Conservation (phyloP, 805 yeast species). For the Ascoidea rubescens region DNA sequence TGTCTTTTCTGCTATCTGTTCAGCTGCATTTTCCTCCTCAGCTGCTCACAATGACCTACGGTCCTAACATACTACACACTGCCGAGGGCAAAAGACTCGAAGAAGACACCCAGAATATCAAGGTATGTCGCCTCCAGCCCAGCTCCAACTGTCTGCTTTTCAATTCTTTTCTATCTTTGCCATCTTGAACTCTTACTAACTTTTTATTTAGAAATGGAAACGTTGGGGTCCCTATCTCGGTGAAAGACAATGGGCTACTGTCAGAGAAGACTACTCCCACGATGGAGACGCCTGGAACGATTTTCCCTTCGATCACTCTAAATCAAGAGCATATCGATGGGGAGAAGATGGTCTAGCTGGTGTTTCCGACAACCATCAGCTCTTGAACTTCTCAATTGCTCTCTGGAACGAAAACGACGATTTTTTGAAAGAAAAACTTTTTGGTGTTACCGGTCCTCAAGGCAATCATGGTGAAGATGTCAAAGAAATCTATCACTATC, state of each 20-base stretch:
- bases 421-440: constrained; percentile 71
- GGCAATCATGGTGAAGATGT: constrained; percentile 97
- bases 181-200: constrained; percentile 1
- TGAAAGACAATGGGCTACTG: constrained; percentile 76
- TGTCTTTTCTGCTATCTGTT: no score
- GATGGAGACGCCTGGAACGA: constrained; percentile 86
- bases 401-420: constrained; percentile 87
- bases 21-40: no score
- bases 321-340: constrained; percentile 79
- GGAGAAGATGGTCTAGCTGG: constrained; percentile 95
- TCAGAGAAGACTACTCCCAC: constrained; percentile 75
- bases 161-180: background rate
- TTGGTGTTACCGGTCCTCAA: constrained; percentile 83
- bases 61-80: no score
- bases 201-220: constrained; percentile 43
- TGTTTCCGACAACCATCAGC: constrained; percentile 70
- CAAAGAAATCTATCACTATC: constrained; percentile 69
- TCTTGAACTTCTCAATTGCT: constrained; percentile 65
- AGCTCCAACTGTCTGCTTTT: constrained; percentile 4
- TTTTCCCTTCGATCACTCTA: constrained; percentile 77
- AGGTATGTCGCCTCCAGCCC: constrained; percentile 3
- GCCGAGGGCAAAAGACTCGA: no score
- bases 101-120: no score
- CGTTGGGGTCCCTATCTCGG: constrained; percentile 87
- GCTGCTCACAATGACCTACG: no score